Conservation (phyloP, 2,329 filamentous ascomycete genomes). For the Claviceps pazoutovae region DNA sequence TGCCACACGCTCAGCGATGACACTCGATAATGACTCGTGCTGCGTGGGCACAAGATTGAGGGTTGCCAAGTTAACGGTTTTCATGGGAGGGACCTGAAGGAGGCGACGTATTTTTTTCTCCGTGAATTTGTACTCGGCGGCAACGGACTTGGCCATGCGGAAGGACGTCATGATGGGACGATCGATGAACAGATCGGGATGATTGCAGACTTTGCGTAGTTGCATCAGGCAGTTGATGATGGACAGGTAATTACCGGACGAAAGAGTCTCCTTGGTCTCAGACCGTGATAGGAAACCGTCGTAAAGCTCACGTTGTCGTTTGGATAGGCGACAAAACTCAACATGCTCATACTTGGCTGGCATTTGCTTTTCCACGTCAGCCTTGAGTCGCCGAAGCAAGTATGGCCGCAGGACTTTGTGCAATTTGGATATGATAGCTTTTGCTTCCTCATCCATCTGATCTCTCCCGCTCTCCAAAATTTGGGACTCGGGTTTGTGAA, state of each 20-base stretch:
- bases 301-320: constrained; percentile 88
- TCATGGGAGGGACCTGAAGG: constrained; percentile 47
- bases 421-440: constrained; percentile 80
- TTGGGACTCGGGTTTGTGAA: constrained; percentile 87
- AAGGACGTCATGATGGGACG: constrained; percentile 95
- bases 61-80: constrained; percentile 56
- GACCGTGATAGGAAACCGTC: constrained; percentile 88
- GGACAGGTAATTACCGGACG: constrained; percentile 89
- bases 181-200: constrained; percentile 92
- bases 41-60: constrained; percentile 64
- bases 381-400: constrained; percentile 77
- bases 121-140: constrained; percentile 58
- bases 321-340: constrained; percentile 87
- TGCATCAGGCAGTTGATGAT: constrained; percentile 99
- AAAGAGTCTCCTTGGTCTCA: constrained; percentile 76
- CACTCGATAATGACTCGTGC: constrained; percentile 49
- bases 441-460: constrained; percentile 86
- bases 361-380: constrained; percentile 98
- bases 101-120: constrained; percentile 56
- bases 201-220: constrained; percentile 93
- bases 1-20: constrained; percentile 39
- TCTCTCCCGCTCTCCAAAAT: constrained; percentile 91
- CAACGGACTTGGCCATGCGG: constrained; percentile 69
- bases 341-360: constrained; percentile 96
- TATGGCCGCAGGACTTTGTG: constrained; percentile 91